Evolutionary conservation across 306 rosid genomes (phyloP).

Genomic region (Rosa persica): DNA sequence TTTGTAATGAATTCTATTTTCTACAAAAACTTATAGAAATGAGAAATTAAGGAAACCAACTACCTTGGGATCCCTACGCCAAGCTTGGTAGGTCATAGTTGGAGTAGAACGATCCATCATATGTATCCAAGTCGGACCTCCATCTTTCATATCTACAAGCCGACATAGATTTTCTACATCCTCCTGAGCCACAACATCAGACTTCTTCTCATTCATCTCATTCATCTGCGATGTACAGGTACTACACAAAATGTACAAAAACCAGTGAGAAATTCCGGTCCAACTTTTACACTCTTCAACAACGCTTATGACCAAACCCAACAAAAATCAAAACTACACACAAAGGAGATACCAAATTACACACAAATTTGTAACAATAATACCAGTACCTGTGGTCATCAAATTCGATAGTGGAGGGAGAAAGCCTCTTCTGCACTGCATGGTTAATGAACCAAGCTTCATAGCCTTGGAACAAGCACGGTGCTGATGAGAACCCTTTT

Average conservation of each 20-base stretch:
- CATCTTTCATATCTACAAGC: constrained; percentile 57
- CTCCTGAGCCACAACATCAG: constrained; percentile 34
- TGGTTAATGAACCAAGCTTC: constrained; percentile 8
- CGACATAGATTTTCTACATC: constrained; percentile 44
- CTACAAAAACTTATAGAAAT: neutral
- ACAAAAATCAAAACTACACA: no score
- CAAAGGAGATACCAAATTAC: neutral
- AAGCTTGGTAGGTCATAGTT: constrained; percentile 64
- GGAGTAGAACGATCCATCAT: constrained; percentile 89
- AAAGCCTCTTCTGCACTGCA: constrained; percentile 12
- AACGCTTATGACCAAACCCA: neutral
- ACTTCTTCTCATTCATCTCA: constrained; percentile 33
- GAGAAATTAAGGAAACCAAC: neutral
- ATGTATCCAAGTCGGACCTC: constrained; percentile 78
- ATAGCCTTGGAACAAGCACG: constrained; percentile 9
- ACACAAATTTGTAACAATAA: neutral
- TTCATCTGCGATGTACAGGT: constrained; percentile 9
- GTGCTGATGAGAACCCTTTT: constrained; percentile 10
- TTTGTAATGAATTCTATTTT: no score
- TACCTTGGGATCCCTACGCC: constrained; percentile 58
- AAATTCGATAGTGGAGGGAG: constrained; percentile 23
- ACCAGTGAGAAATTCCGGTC: constrained; percentile 20
- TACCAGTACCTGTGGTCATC: constrained; percentile 13
- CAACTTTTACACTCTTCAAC: neutral
- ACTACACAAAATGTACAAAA: constrained; percentile 4